Conservation (phyloP, 2,329 filamentous ascomycete genomes). For the Neurospora sp. region DNA sequence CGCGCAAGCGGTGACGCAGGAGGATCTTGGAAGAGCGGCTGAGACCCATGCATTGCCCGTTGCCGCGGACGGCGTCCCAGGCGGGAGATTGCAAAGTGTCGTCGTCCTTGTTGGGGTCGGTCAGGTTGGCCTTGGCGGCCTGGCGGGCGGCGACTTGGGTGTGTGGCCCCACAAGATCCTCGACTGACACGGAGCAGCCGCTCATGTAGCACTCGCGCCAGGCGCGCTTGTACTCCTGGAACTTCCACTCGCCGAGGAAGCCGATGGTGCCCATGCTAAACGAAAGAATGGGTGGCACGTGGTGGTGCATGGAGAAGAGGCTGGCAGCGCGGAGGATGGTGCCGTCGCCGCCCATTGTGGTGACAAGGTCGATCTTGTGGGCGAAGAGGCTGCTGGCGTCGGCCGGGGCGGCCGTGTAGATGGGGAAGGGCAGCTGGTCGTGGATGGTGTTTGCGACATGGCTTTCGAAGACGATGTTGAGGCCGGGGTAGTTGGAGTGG, state of each 20-base stretch:
- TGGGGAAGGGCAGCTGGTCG: conserved; percentile 58
- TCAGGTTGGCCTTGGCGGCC: conserved; percentile 17
- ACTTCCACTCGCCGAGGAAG: conserved; percentile 95
- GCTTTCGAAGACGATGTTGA: conserved; percentile 76
- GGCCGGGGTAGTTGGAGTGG: conserved; percentile 64
- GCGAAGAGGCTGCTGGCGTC: conserved; percentile 46
- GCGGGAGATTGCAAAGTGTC: conserved; percentile 22
- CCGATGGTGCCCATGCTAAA: conserved; percentile 97
- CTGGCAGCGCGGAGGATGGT: conserved; percentile 81
- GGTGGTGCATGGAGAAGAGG: conserved; percentile 69
- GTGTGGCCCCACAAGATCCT: conserved; percentile 30
- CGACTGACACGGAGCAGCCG: conserved; percentile 41
- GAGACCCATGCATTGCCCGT: conserved; percentile 74
- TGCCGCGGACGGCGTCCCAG: conserved; percentile 69
- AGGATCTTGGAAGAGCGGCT: conserved; percentile 69
- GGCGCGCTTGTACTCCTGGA: conserved; percentile 81
- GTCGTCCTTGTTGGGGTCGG: conserved; percentile 17
- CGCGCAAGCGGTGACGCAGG: conserved; percentile 75
- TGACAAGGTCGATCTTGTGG: conserved; percentile 75
- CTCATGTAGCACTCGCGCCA: conserved; percentile 90
- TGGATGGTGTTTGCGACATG: conserved; percentile 64
- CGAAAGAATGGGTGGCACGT: conserved; percentile 81
- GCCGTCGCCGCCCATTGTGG: conserved; percentile 87
- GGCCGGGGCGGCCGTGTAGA: conserved; percentile 49
- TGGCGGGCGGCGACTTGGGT: conserved; percentile 27